Base-by-base conservation (phyloP, 164 flowering plant species). In the Sextonia rubra region DNA sequence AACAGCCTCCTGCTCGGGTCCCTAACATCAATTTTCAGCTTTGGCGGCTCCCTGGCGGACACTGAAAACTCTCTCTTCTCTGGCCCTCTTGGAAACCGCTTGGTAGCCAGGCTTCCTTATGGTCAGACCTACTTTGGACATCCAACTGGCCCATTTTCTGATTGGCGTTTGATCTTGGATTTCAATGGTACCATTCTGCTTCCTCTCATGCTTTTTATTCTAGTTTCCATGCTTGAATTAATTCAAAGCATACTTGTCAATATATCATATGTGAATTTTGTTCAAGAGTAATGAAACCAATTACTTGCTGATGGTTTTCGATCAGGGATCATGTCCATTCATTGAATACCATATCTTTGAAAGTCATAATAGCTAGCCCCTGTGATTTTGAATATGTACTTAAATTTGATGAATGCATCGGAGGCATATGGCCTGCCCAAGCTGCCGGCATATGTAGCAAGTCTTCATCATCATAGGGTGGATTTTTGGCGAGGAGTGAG, bases 341-440 rank as follows among this genome's bases (percentile, higher is more conserved):
- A n/a, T n/a, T n/a, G n/a, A 20, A 5, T 52, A 2, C 58, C 20
- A 52, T 17, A 17, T 3, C 4, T 52, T 15, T 3, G n/a, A 52
- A 0, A 15, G 17, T 52, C 18, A 52, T 1, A 52, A 14, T 18
- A 15, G 58, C 12, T 52, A 20, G 44, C 0, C 44, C 44, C 44
- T 52, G 58, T 52, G 17, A 15, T 15, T 12, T 6, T 66, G 25
- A 44, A 20, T 12, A 1, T 66, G 4, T 2, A 18, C 9, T 37
- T 44, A 48, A 20, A 37, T 44, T 32, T 8, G 23, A 66, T 66
- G 23, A 37, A 20, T 66, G 24, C 67, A 89, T 90, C 91, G 63
- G 85, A 85, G 76, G 85, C 80, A 74, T 84, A 65, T 74, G 84
- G 89, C 27, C 47, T 89, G 55, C 90, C 90, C 1, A 64, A 72